A percentile compares a stretch with the other conserved stretches of the same genome.
These are phyloP conservation scores for Ettlia oleoabundans DNA, from an alignment of 139 green algal genomes.

Conservation along the genomic window DNA sequence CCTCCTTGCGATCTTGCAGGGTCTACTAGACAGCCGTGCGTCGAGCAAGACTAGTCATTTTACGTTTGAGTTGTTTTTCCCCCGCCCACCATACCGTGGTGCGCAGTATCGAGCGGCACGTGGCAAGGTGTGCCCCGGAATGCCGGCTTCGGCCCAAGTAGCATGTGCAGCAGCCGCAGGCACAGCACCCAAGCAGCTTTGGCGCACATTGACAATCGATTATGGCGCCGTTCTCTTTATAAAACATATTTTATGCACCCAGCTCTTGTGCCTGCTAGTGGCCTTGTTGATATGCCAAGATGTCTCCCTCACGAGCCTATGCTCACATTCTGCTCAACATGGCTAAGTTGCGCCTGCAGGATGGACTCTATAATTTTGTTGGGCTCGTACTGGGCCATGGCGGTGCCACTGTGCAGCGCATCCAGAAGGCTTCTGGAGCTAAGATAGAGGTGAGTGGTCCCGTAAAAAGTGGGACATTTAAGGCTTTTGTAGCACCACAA, in stretches of 20 bases:
- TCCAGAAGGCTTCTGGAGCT: slow-evolving; percentile 12
- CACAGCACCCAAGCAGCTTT: too few relatives aligned
- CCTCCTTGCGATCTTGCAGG: neutral
- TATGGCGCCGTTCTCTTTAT: neutral
- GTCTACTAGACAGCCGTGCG: neutral
- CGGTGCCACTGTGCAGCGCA: slow-evolving; percentile 29
- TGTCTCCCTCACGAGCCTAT: too few relatives aligned
- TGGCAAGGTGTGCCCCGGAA: slow-evolving; percentile 10
- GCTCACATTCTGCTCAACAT: too few relatives aligned
- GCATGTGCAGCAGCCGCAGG: too few relatives aligned
- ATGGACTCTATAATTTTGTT: slow-evolving; percentile 27
- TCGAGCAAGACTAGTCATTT: neutral
- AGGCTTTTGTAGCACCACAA: too few relatives aligned
- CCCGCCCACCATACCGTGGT: slow-evolving; percentile 7
- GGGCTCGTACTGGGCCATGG: slow-evolving; percentile 30
- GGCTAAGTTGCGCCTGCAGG: too few relatives aligned
- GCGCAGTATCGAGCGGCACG: slow-evolving; percentile 13
- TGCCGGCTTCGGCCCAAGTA: neutral
- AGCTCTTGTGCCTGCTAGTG: too few relatives aligned
- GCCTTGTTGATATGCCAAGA: too few relatives aligned
- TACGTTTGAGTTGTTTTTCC: slow-evolving; percentile 19
- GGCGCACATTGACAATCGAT: too few relatives aligned
- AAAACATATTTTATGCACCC: neutral
- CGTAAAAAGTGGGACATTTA: too few relatives aligned
- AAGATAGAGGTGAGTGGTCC: slow-evolving; percentile 21